A percentile compares a stretch with the other conserved stretches of the same genome.
Evolutionary conservation across 331 rosid species (phyloP).

Genomic region (Rosa hybrid): DNA sequence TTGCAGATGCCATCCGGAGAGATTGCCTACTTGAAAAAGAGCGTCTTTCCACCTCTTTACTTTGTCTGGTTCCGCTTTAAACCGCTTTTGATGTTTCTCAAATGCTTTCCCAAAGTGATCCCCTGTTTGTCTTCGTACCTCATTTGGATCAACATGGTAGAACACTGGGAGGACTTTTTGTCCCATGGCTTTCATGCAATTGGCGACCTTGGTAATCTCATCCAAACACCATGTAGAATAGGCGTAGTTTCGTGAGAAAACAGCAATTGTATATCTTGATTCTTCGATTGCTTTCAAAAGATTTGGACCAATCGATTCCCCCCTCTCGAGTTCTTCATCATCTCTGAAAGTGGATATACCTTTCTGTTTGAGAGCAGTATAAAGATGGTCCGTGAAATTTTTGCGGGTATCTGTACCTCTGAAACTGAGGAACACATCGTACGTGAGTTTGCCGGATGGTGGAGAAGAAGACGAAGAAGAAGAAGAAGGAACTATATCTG

Average conservation of each 20-base stretch:
- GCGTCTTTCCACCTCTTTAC: slow-evolving; percentile 13
- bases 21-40: neutral
- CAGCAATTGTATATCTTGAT: slow-evolving; percentile 16
- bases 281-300: slow-evolving; percentile 12
- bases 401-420: neutral
- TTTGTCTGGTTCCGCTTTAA: neutral
- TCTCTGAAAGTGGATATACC: slow-evolving; percentile 13
- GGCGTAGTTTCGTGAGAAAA: slow-evolving; percentile 18
- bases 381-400: neutral
- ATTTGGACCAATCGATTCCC: neutral
- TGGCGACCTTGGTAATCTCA: slow-evolving; percentile 10
- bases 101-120: neutral
- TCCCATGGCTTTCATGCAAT: neutral
- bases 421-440: slow-evolving; percentile 29
- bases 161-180: slow-evolving; percentile 20
- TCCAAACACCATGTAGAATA: slow-evolving; percentile 6
- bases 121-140: slow-evolving; percentile 16
- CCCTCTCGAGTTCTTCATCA: neutral
- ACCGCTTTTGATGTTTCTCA: slow-evolving; percentile 9
- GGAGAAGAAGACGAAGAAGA: neutral
- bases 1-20: slow-evolving; percentile 12
- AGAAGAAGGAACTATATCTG: neutral
- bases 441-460: neutral
- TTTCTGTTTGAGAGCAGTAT: neutral
- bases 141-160: slow-evolving; percentile 22